Base-by-base conservation (phyloP, 2,329 filamentous ascomycete genomes). In the Hyphodiscus sp. region DNA sequence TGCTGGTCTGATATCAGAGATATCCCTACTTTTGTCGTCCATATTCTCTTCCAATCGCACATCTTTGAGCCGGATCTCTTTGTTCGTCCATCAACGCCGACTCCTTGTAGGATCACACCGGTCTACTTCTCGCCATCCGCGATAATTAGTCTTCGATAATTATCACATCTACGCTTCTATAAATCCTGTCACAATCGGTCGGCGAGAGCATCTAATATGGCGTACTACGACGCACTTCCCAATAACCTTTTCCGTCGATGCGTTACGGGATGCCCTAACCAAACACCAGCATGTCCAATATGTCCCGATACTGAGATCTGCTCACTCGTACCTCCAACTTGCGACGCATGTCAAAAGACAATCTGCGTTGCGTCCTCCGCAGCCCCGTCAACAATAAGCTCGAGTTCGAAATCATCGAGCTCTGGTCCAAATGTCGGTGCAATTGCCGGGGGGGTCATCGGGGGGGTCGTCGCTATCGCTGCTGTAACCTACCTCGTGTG, bases 361-460 rank as follows among this genome's bases (percentile, higher is more conserved):
- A 70, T 71, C 20, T 89, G 85, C 64, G 70, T 80, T 11, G 67
- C 69, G 55, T 70, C 72, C 23, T 53, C 61, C 4, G 52, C 62
- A 2, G 48, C 61, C 8, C 48, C 61, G 20, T 55, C 61, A 15
- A 58, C 60, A 13, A 59, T 64, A 30, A 55, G 51, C n/a, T 55
- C 58, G 16, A 43, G 53, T 41, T 44, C 59, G 4, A 68, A 69
- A 10, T 67, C 65, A n/a, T 65, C 68, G 15, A 61, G 61, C 23
- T 72, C 73, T 11, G 77, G 80, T 8, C 80, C 86, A 8, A 91
- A 89, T 62, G 76, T 86, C 1, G 91, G 91, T 43, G 89, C 89
- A 33, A 96, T 99, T 60, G 92, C 87, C 1, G 94, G 94, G 60
- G 92, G 92, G 60, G 91, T 96, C 10, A 75, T 97, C 44, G 94